These are phyloP conservation scores for Ensete glaucum DNA, from an alignment of 176 grass and related monocot genomes.

Conservation along the genomic window DNA sequence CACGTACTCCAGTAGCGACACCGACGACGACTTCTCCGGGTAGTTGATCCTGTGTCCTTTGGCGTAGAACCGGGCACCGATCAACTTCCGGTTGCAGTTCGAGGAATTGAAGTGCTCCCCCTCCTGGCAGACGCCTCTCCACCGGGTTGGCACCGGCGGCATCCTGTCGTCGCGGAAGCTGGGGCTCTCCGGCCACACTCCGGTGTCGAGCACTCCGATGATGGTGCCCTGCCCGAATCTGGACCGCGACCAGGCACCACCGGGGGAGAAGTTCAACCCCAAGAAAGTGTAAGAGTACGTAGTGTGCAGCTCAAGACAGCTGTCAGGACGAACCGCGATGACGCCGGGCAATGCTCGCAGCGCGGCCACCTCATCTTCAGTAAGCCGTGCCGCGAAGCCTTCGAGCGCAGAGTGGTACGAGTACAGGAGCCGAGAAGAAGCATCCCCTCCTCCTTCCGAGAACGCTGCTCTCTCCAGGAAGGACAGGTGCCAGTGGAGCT, in stretches of 20 bases:
- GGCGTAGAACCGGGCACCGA: conserved; percentile 85
- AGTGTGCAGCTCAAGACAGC: conserved; percentile 58
- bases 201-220: conserved; percentile 86
- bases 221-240: conserved; percentile 50
- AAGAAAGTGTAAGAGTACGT: conserved; percentile 82
- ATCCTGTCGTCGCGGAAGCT: conserved; percentile 76
- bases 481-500: conserved; percentile 51
- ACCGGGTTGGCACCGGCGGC: conserved; percentile 45
- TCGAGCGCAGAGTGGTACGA: conserved; percentile 79
- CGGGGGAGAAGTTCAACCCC: conserved; percentile 47
- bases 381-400: conserved; percentile 67
- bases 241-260: conserved; percentile 50
- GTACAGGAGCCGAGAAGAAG: conserved; percentile 55
- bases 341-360: conserved; percentile 44
- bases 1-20: conserved; percentile 48
- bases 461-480: conserved; percentile 40
- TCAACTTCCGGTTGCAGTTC: conserved; percentile 80
- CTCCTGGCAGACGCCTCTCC: conserved; percentile 60
- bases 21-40: conserved; percentile 35
- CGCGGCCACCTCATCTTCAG: conserved; percentile 35
- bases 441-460: conserved; percentile 26
- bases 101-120: conserved; percentile 55
- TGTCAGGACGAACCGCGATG: conserved; percentile 55
- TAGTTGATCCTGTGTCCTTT: conserved; percentile 81
- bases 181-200: conserved; percentile 86